Evolutionary conservation across 192 early-diverging fungal species (phyloP).

Genomic region (Coemansia sp.): DNA sequence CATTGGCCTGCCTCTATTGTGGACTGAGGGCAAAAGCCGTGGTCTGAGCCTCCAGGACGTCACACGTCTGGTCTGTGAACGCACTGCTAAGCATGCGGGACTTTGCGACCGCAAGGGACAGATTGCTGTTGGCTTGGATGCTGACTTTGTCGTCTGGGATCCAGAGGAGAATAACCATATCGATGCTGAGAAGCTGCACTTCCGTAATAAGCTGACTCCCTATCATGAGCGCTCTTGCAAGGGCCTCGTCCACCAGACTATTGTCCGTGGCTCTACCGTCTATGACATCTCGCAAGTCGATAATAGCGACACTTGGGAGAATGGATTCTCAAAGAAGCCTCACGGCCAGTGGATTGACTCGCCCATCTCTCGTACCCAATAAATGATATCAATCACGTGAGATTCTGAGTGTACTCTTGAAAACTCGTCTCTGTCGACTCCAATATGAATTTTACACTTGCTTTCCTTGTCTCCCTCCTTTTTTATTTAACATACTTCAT

Average conservation of each 20-base stretch:
- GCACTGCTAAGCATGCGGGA: slow-evolving; percentile 65
- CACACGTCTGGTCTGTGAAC: slow-evolving; percentile 67
- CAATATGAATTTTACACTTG: no score
- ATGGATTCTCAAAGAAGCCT: slow-evolving; percentile 36
- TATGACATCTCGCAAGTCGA: slow-evolving; percentile 36
- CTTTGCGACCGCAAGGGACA: slow-evolving; percentile 70
- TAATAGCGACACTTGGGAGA: slow-evolving; percentile 28
- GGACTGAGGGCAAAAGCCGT: slow-evolving; percentile 75
- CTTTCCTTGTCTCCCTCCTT: slow-evolving; percentile 1
- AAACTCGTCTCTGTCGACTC: neutral
- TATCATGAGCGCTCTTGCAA: slow-evolving; percentile 67
- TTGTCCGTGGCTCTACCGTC: slow-evolving; percentile 69
- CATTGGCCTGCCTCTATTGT: slow-evolving; percentile 78
- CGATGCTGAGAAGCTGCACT: slow-evolving; percentile 69
- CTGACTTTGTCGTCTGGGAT: slow-evolving; percentile 80
- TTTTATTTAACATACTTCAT: neutral
- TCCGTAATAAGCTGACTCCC: slow-evolving; percentile 82
- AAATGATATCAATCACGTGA: neutral
- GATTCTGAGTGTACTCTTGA: slow-evolving; percentile 1
- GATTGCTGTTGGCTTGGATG: slow-evolving; percentile 71
- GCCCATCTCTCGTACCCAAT: slow-evolving; percentile 25
- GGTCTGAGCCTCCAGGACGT: slow-evolving; percentile 65
- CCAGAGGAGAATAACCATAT: slow-evolving; percentile 68
- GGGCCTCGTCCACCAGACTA: slow-evolving; percentile 72
- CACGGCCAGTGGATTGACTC: slow-evolving; percentile 53